Percentiles rank a stretch among this genome's conserved stretches.
These are phyloP conservation scores for Starmera caribaea DNA, from an alignment of 805 yeast genomes.

Conservation along the genomic window DNA sequence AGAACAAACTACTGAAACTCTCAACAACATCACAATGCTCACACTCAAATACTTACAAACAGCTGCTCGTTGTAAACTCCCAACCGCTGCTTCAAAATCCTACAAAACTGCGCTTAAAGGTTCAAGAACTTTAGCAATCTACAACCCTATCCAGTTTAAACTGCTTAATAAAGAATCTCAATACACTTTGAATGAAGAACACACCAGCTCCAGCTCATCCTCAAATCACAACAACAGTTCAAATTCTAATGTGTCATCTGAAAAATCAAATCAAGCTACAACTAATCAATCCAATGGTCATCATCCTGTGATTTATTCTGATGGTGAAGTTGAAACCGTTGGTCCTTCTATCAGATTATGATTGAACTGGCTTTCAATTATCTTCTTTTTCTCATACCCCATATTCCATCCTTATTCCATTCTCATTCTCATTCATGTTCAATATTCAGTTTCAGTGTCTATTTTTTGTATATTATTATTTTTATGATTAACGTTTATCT, in stretches of 20 bases:
- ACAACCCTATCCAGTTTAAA: conserved; percentile 7
- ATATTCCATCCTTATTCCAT: too few species aligned
- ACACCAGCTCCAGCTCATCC: conserved; percentile 3
- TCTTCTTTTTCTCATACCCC: too few species aligned
- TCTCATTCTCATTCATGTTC: too few species aligned
- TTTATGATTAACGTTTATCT: too few species aligned
- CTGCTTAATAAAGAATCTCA: conserved; percentile 13
- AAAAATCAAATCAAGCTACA: not conserved
- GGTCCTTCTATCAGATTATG: conserved; percentile 19
- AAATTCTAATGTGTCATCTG: too few species aligned
- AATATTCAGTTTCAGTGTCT: too few species aligned
- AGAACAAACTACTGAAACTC: too few species aligned
- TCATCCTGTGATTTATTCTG: conserved; percentile 19
- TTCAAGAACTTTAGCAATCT: conserved; percentile 1
- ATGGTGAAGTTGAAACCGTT: conserved; percentile 22
- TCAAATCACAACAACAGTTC: not conserved
- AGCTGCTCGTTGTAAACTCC: conserved; percentile 1
- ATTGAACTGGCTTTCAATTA: not conserved
- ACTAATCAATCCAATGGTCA: not conserved
- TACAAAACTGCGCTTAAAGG: not conserved
- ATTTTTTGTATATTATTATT: too few species aligned
- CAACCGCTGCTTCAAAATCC: not conserved
- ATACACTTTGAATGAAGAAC: conserved; percentile 4
- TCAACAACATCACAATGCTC: too few species aligned
- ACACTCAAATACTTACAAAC: conserved; percentile 1